Evolutionary conservation across 2,329 filamentous ascomycete species (phyloP).

Genomic region (Fusarium euwallaceae): DNA sequence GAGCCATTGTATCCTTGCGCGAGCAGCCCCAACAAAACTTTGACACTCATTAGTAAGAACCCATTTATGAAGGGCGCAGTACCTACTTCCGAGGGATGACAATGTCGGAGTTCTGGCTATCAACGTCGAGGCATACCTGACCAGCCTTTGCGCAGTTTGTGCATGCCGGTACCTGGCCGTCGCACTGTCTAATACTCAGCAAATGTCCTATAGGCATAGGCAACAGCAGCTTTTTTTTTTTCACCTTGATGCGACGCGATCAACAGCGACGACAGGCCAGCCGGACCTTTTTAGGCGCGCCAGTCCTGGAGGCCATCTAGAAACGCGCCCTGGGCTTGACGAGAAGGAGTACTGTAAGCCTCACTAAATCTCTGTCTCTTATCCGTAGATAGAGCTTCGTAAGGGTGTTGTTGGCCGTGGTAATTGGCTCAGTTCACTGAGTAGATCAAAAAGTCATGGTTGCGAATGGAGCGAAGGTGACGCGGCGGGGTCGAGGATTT

Average conservation of each 20-base stretch:
- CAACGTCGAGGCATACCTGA: slow-evolving; percentile 53
- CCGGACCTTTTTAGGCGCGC: slow-evolving; percentile 52
- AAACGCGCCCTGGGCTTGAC: not conserved
- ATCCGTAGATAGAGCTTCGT: too few species aligned
- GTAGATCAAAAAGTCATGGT: not conserved
- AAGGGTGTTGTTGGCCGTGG: not conserved
- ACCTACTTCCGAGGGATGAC: slow-evolving; percentile 52
- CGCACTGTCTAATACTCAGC: slow-evolving; percentile 45
- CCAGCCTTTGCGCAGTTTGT: slow-evolving; percentile 53
- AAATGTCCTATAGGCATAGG: not conserved
- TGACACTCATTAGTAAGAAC: not conserved
- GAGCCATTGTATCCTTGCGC: slow-evolving; percentile 29
- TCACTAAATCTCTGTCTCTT: not conserved
- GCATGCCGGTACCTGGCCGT: slow-evolving; percentile 54
- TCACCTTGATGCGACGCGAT: slow-evolving; percentile 54
- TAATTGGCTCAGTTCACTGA: not conserved
- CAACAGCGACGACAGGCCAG: slow-evolving; percentile 55
- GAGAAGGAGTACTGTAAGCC: not conserved
- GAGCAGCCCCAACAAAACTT: slow-evolving; percentile 22
- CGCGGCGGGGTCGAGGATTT: not conserved
- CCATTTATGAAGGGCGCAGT: not conserved
- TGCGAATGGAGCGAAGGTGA: not conserved
- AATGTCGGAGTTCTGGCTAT: slow-evolving; percentile 51
- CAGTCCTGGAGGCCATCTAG: slow-evolving; percentile 17
- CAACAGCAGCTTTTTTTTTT: too few species aligned